Evolutionary conservation across 176 grass and related monocot species (phyloP).

Genomic region (Oropetium thomaeum): DNA sequence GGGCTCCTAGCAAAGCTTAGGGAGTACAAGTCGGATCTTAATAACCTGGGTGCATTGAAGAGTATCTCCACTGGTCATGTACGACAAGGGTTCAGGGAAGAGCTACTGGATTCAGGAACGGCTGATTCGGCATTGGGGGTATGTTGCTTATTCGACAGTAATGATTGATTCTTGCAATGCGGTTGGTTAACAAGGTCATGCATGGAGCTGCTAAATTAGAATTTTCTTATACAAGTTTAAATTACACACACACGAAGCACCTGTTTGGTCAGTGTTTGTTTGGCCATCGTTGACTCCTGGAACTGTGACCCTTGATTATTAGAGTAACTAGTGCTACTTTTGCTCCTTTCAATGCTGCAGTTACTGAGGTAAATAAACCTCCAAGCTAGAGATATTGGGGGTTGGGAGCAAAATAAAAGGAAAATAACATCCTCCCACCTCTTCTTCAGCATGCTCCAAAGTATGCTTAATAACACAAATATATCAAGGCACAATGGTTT

Average conservation of each 20-base stretch:
- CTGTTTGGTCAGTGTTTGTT: background rate
- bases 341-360: background rate
- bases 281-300: background rate
- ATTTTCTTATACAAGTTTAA: background rate
- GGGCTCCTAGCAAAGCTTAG: constrained; percentile 74
- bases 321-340: background rate
- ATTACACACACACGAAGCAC: background rate
- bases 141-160: constrained; percentile 25
- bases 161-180: background rate
- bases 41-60: constrained; percentile 76
- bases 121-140: constrained; percentile 69
- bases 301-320: background rate
- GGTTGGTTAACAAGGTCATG: background rate
- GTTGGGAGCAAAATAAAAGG: background rate
- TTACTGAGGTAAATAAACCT: background rate
- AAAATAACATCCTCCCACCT: background rate
- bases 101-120: constrained; percentile 84
- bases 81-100: constrained; percentile 67
- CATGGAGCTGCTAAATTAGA: background rate
- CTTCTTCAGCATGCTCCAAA: background rate
- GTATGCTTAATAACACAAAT: background rate
- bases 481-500: background rate
- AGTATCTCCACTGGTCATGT: constrained; percentile 43
- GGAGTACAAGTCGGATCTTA: constrained; percentile 96
- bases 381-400: background rate